These are phyloP conservation scores for Neospora caninum DNA, from an alignment of 169 alveolate species.

Conservation along the genomic window DNA sequence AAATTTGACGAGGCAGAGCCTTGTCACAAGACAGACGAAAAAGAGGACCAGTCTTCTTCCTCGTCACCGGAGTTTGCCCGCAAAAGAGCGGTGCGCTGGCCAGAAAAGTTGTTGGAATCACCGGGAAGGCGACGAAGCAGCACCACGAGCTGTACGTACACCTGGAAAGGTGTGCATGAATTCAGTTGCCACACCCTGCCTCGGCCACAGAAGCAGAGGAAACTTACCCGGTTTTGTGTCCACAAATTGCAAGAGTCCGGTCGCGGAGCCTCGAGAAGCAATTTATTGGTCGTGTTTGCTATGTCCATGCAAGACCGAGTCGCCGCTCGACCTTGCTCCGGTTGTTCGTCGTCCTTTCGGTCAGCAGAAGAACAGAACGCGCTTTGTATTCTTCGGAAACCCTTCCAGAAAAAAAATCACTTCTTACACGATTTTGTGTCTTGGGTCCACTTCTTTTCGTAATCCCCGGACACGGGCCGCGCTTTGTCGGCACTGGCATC, in stretches of 20 bases:
- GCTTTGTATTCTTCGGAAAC: background rate
- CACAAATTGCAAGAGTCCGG: background rate
- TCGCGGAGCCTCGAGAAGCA: background rate
- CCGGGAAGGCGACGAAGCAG: background rate
- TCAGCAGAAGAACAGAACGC: background rate
- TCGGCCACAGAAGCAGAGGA: background rate
- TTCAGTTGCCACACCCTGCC: background rate
- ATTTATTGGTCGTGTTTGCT: background rate
- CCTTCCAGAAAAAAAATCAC: background rate
- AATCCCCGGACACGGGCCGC: background rate
- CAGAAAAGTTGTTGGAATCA: background rate
- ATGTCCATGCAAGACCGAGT: background rate
- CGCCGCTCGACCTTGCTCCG: slow-evolving; percentile 7
- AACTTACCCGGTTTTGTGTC: background rate
- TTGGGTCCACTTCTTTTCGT: background rate
- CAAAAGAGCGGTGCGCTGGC: background rate
- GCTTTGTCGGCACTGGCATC: background rate
- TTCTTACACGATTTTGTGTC: background rate
- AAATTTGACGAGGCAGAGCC: background rate
- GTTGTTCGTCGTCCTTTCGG: background rate
- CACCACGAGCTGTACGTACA: background rate
- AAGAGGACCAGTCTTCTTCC: background rate
- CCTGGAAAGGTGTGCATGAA: background rate
- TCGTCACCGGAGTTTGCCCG: background rate
- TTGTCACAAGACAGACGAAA: background rate